phyloP scores from a whole-genome alignment of 495 filamentous ascomycete species.

The Neurospora pannonica region DNA sequence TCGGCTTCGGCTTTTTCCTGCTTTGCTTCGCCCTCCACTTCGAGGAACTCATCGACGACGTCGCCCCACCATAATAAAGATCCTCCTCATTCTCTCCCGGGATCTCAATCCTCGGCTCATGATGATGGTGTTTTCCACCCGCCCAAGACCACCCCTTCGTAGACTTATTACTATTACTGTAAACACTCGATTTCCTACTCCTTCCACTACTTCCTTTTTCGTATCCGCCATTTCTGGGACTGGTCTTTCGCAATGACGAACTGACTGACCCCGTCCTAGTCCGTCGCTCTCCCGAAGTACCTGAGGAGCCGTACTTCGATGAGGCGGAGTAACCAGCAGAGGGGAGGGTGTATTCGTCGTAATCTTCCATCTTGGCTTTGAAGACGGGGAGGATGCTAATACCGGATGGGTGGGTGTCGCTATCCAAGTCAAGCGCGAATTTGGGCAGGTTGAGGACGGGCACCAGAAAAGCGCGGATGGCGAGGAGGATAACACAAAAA shows the following conservation, averaged over 20 bases:
- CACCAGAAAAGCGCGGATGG: slow-evolving; percentile 51
- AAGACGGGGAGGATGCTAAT: slow-evolving; percentile 28
- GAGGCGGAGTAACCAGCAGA: slow-evolving; percentile 14
- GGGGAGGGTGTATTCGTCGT: slow-evolving; percentile 25
- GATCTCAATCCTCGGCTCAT: slow-evolving; percentile 35
- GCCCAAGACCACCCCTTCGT: not conserved
- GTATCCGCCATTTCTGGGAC: not conserved
- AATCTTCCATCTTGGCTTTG: slow-evolving; percentile 38
- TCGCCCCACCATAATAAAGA: slow-evolving; percentile 16
- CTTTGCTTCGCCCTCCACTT: slow-evolving; percentile 22
- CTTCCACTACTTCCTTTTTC: slow-evolving; percentile 3
- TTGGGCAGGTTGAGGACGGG: slow-evolving; percentile 34
- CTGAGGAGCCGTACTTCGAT: slow-evolving; percentile 7
- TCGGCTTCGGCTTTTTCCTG: slow-evolving; percentile 2
- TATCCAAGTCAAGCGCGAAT: slow-evolving; percentile 34
- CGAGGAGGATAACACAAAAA: slow-evolving; percentile 50
- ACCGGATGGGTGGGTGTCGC: not conserved
- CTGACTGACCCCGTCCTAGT: slow-evolving; percentile 13
- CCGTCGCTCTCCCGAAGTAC: slow-evolving; percentile 6
- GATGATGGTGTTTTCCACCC: not conserved
- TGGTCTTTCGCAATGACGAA: not conserved
- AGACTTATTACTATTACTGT: not conserved
- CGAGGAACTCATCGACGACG: not conserved
- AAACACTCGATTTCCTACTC: slow-evolving; percentile 1
- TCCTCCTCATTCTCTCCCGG: slow-evolving; percentile 24